phyloP scores from a whole-genome alignment of 257 asterid genomes.

The Rehmannia glutinosa region DNA sequence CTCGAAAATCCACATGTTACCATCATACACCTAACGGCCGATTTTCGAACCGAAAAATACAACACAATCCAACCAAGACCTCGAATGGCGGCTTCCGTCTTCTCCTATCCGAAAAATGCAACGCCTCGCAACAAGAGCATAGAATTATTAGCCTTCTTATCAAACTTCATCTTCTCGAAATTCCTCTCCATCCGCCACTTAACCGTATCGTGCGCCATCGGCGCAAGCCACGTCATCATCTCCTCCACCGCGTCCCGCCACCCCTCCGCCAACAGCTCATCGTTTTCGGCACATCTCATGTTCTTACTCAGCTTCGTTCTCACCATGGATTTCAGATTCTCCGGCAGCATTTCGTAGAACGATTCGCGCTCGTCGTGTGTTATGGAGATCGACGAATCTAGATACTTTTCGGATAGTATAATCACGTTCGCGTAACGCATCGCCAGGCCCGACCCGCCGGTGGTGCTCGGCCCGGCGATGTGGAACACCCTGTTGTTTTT shows the following conservation, averaged over 20 bases:
- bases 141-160: constrained; percentile 26
- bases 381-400: constrained; percentile 31
- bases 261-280: constrained; percentile 52
- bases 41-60: constrained; percentile 59
- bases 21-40: constrained; percentile 20
- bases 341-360: constrained; percentile 74
- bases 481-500: constrained; percentile 44
- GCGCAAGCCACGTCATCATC: constrained; percentile 75
- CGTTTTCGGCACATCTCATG: constrained; percentile 37
- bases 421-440: constrained; percentile 68
- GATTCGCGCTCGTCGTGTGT: constrained; percentile 37
- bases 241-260: constrained; percentile 75
- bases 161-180: constrained; percentile 62
- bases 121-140: constrained; percentile 57
- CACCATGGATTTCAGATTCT: constrained; percentile 47
- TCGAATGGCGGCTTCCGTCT: constrained; percentile 88
- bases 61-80: constrained; percentile 74
- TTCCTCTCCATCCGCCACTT: constrained; percentile 75
- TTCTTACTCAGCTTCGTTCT: constrained; percentile 64
- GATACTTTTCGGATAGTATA: constrained; percentile 43
- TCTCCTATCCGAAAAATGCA: constrained; percentile 82
- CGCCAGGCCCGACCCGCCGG: constrained; percentile 79
- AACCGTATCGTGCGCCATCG: constrained; percentile 68
- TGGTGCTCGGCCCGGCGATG: constrained; percentile 58
- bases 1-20: not conserved